Evolutionary conservation across 2,329 filamentous ascomycete species (phyloP), one percentile per base, ranked within the genome.

Genomic region (Penicillium italicum): DNA sequence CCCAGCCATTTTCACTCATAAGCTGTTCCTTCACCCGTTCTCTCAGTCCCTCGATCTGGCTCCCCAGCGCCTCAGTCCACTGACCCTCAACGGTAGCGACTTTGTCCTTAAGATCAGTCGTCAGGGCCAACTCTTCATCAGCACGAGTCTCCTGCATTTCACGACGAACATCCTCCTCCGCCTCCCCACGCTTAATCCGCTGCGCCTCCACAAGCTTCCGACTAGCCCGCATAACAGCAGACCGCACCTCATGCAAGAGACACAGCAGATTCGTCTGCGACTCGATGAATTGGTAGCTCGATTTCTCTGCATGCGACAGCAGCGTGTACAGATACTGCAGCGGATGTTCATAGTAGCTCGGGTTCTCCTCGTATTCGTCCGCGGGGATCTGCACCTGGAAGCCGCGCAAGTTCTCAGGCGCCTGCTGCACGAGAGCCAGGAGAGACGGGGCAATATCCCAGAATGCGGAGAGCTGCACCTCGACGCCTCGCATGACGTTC

Each of bases 381-480:
- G 82, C 70, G 0, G 94, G 92, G 43, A 97, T 91, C 64, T 88
- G 83, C 45, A 96, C 82, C 22, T 84, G 79, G 73, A 96, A 91
- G 1, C 75, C 76, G 4, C 69, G 64, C 26, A 82, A 69, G 24
- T 74, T 64, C 1, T 75, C 70, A 0, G 91, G 92, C 22, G 97
- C 86, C 66, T 89, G 88, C 57, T 96, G 89, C 11, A 96, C 82
- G 44, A 97, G 79, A 16, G 86, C 82, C 26, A 88, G 81, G 0
- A 99, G 81, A 4, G 87, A 85, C 3, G 94, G 94, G 1, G 92
- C 93, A 66, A 97, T 96, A 69, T 99, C 94, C 94, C 94, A 99
- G 72, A 97, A 99, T 0, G 93, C 92, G 10, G 88, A 92, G 2
- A 97, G 82, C 74, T 97, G 94, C 53, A 91, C 84, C 70, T 97